Base-by-base conservation (phyloP, 1,284 basidiomycete genomes). In the Ustilago curta region DNA sequence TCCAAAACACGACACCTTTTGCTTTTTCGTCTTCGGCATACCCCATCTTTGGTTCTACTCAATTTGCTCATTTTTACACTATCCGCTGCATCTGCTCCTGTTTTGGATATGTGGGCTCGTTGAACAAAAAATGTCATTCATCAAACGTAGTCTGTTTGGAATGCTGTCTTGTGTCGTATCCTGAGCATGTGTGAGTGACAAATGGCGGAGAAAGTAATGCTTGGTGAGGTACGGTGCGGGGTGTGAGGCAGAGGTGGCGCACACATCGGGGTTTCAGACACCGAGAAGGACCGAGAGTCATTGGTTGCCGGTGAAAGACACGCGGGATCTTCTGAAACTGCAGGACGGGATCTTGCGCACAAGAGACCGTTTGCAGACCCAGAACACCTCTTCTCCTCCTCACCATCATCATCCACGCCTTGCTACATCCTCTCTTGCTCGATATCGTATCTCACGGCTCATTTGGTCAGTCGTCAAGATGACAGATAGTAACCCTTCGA, bases 11-110 rank as follows among this genome's bases (percentile, higher is more conserved):
- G 12, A 4, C 42, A 9, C 16, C 18, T 14, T 25, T 45, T 45
- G 23, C 23, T 19, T 48, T 48, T 48, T 45, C 47, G 47, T 48
- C 29, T 48, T 48, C 47, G 29, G n/a, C 47, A 48, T 48, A 48
- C 47, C 27, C 47, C 19, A 5, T 14, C 19, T 48, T 31, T 11
- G 23, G 27, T 29, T 29, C 12, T 14, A 9, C 35, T 37, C 45
- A 48, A 19, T 48, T 18, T 31, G 25, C 47, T 48, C 47, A 11
- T 18, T 48, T n/a, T 48, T 29, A 29, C 18, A 23, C 19, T 19
- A 29, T n/a, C n/a, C 31, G n/a, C 18, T 48, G 27, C n/a, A 18
- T 40, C 39, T 42, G 9, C n/a, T 18, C 16, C 12, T 18, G n/a
- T 31, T 27, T 19, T 48, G 31, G 47, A 48, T 48, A 3, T 31